Percentiles rank a stretch among this genome's conserved stretches.
Conservation (phyloP, 768 basidiomycete genomes). For the Polyporus arcularius region DNA sequence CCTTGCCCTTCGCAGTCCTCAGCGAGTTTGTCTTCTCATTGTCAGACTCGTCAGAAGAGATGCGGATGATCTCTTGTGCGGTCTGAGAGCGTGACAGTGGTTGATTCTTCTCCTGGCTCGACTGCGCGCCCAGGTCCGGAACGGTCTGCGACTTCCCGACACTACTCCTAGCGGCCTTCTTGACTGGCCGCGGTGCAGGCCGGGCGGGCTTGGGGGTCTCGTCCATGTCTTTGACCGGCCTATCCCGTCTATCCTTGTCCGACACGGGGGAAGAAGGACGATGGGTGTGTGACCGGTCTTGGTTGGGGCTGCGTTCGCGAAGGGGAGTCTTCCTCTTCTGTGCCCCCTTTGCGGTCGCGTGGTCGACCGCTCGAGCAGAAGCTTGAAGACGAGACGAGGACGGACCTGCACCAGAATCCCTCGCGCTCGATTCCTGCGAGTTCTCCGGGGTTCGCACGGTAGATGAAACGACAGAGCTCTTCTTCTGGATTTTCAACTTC, state of each 20-base stretch:
- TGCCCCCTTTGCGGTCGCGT: not conserved
- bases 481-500: constrained; percentile 23
- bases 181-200: constrained; percentile 5
- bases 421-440: not conserved
- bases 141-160: constrained; percentile 8
- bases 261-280: not conserved
- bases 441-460: not conserved
- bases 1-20: not conserved
- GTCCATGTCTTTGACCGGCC: not conserved
- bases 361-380: not conserved
- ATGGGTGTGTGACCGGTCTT: not conserved
- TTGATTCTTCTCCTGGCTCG: constrained; percentile 2
- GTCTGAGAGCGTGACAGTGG: constrained; percentile 2
- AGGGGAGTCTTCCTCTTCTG: not conserved
- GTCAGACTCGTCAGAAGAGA: not conserved
- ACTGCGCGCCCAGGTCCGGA: not conserved
- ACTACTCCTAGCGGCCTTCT: constrained; percentile 1
- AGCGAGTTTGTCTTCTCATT: not conserved
- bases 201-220: constrained; percentile 16
- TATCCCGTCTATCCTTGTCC: not conserved
- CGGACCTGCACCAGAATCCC: not conserved
- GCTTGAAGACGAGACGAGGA: not conserved
- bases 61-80: not conserved
- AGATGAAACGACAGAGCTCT: constrained; percentile 4
- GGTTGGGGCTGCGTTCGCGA: constrained; percentile 15